Percentiles rank a stretch among this genome's conserved stretches.
Evolutionary conservation across 2,329 filamentous ascomycete genomes (phyloP).

Genomic region (Coniella lustricola): DNA sequence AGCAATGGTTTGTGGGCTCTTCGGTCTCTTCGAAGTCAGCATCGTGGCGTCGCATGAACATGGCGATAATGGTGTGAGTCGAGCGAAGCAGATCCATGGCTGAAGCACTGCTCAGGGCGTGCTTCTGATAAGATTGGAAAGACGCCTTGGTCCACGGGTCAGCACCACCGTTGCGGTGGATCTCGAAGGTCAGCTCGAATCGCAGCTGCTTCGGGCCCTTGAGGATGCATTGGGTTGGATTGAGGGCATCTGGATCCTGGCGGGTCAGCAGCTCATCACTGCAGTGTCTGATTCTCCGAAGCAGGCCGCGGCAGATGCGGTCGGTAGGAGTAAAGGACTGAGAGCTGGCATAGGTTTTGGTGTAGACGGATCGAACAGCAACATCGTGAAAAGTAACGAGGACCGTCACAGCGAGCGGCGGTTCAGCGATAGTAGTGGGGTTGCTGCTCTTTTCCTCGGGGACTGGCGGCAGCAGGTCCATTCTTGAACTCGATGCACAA

Average conservation of each 20-base stretch:
- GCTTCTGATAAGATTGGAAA: conserved; percentile 44
- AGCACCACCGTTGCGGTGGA: conserved; percentile 31
- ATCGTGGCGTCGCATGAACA: conserved; percentile 45
- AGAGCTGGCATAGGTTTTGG: conserved; percentile 40
- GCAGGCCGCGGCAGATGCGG: conserved; percentile 40
- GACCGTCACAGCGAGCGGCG: conserved; percentile 29
- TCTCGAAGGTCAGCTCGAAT: conserved; percentile 42
- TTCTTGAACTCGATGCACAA: conserved; percentile 1
- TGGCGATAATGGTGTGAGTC: conserved; percentile 43
- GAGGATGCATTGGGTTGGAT: conserved; percentile 22
- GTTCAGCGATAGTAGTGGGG: neutral
- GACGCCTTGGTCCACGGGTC: conserved; percentile 37
- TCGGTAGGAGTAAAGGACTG: conserved; percentile 35
- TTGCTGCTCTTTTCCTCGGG: conserved; percentile 8
- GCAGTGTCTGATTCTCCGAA: conserved; percentile 45
- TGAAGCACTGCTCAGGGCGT: conserved; percentile 34
- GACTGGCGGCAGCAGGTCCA: conserved; percentile 6
- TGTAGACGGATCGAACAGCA: conserved; percentile 34
- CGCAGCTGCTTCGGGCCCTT: conserved; percentile 34
- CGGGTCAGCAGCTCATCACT: conserved; percentile 47
- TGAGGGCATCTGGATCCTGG: conserved; percentile 40
- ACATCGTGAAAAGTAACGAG: conserved; percentile 40
- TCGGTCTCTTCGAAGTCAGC: conserved; percentile 41
- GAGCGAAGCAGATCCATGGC: conserved; percentile 41
- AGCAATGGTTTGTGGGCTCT: conserved; percentile 33